These are phyloP conservation scores for Cytospora chrysosperma DNA, from an alignment of 2,329 filamentous ascomycete species.

Conservation along the genomic window DNA sequence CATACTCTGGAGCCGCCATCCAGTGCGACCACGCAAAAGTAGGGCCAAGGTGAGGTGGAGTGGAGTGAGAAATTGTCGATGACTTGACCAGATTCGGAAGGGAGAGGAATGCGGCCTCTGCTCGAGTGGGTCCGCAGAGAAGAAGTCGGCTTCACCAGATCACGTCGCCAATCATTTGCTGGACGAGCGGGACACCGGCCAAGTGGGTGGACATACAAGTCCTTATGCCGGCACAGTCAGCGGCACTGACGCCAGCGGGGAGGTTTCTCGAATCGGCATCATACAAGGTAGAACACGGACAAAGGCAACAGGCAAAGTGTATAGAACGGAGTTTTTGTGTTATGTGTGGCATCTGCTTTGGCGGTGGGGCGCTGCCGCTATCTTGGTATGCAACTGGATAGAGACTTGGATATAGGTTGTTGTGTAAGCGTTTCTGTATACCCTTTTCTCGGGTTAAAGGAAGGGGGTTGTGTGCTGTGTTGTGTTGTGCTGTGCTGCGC, in stretches of 20 bases:
- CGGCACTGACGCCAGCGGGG: not conserved
- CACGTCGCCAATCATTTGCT: not conserved
- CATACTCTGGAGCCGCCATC: constrained; percentile 79
- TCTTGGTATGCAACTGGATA: constrained; percentile 13
- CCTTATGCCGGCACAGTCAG: not conserved
- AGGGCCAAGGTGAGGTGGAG: constrained; percentile 11
- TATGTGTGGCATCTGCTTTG: constrained; percentile 1
- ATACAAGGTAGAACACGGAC: not conserved
- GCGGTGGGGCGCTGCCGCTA: constrained; percentile 4
- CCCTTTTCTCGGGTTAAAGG: not conserved
- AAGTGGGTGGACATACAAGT: not conserved
- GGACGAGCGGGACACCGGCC: not conserved
- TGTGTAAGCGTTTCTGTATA: constrained; percentile 2
- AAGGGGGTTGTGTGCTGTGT: not conserved
- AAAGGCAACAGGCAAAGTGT: not conserved
- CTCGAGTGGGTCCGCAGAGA: not conserved
- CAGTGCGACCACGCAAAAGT: constrained; percentile 35
- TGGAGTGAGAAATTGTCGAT: not conserved
- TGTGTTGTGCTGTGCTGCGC: too few species aligned
- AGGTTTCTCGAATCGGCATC: not conserved
- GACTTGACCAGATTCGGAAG: not conserved
- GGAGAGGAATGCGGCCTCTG: not conserved
- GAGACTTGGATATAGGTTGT: constrained; percentile 6
- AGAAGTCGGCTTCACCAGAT: not conserved
- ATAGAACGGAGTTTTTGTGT: constrained; percentile 10